A percentile compares a stretch with the other conserved stretches of the same genome.
Conservation (phyloP, 805 yeast genomes). For the Candida incommunis region DNA sequence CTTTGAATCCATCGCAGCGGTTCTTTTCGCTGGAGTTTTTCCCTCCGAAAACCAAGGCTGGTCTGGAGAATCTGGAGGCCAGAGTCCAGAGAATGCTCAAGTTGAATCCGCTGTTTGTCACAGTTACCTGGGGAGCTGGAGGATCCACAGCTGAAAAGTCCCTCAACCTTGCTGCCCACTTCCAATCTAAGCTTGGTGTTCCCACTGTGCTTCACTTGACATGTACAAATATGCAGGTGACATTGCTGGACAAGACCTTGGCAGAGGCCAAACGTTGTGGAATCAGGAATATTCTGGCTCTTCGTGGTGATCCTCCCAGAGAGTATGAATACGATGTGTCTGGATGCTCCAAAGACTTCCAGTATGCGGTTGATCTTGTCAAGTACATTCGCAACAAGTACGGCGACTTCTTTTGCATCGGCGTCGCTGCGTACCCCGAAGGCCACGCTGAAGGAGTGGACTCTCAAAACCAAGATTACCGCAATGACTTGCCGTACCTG, state of each 20-base stretch:
- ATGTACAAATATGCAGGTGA: constrained; percentile 80
- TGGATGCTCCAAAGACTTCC: constrained; percentile 33
- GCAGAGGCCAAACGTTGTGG: constrained; percentile 59
- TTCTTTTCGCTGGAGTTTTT: constrained; percentile 87
- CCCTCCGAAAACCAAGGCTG: constrained; percentile 82
- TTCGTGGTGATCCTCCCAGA: constrained; percentile 90
- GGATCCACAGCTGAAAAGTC: constrained; percentile 87
- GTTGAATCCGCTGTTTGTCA: constrained; percentile 76
- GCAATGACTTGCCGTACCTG: constrained; percentile 42
- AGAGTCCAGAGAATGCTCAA: constrained; percentile 83
- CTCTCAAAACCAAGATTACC: constrained; percentile 35
- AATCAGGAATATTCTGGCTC: constrained; percentile 75
- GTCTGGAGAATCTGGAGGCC: constrained; percentile 68
- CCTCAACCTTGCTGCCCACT: constrained; percentile 62
- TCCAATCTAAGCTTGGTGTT: constrained; percentile 61
- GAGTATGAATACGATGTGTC: constrained; percentile 39
- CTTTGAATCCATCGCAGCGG: constrained; percentile 18
- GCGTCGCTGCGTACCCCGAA: constrained; percentile 96
- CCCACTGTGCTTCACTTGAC: constrained; percentile 92
- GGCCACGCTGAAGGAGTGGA: constrained; percentile 65
- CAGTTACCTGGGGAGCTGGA: constrained; percentile 98
- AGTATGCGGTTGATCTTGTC: constrained; percentile 79
- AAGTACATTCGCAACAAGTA: constrained; percentile 58
- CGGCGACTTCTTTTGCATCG: constrained; percentile 85
- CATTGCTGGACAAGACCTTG: constrained; percentile 68